Base-by-base conservation (phyloP, 345 rosid species). In the Mallotus nudiflorus region DNA sequence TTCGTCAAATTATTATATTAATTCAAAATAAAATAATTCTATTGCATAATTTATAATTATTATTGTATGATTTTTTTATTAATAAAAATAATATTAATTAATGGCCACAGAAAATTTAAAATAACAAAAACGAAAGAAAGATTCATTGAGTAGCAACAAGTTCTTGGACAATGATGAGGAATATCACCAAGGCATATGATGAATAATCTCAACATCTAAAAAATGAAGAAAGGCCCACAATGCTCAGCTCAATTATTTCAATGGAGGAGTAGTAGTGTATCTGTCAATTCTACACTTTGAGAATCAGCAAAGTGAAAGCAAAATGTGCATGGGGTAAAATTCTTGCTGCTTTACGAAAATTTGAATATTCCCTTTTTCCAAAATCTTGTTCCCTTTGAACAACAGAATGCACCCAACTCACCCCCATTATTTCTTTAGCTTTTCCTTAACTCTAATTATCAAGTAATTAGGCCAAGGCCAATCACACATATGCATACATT, bases 351-450 rank as follows among this genome's bases (percentile, higher is more conserved):
- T 82, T 79, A 71, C 63, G 40, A 58, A 52, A 50, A 22, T 73
- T 76, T 82, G 81, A 79, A 82, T 82, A 79, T 82, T 73, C 85
- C 70, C 76, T 35, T 72, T 65, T 69, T 56, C 65, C 65, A 7
- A 19, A 33, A 37, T 67, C 15, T 70, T 27, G 44, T 57, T 11
- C 46, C 42, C 48, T 55, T 65, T 27, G 9, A 54, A 54, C 24
- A 24, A 13, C 11, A 20, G 16, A 61, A n/a, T n/a, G n/a, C n/a
- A n/a, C n/a, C n/a, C n/a, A n/a, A n/a, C n/a, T n/a, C n/a, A n/a
- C n/a, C n/a, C n/a, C n/a, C n/a, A 1, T 24, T 42, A 31, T 33
- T 35, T 15, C 39, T 35, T 37, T 39, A 39, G 28, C 65, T 61
- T 40, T 14, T 18, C n/a, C 53, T 49, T 13, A 25, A 55, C 59